Conservation (phyloP, 2,329 filamentous ascomycete species). For the Metarhizium rileyi region DNA sequence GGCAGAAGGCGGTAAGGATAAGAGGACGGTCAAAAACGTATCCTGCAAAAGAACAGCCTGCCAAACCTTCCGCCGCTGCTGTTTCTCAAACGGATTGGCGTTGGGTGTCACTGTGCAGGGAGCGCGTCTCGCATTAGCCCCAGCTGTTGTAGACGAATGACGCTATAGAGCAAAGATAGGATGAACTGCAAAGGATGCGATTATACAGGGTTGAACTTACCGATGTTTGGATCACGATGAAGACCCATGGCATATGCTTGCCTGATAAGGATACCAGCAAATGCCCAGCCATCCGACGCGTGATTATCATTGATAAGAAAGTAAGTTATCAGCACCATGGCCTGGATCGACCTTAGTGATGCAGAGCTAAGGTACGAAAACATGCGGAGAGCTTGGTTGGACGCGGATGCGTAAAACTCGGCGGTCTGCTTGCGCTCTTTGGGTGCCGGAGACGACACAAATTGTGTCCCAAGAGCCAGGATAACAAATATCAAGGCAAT, state of each 20-base stretch:
- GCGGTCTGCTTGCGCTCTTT: slow-evolving; percentile 63
- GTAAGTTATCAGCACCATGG: slow-evolving; percentile 72
- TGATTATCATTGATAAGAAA: slow-evolving; percentile 84
- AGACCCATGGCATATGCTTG: slow-evolving; percentile 76
- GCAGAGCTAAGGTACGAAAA: slow-evolving; percentile 69
- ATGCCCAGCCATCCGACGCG: slow-evolving; percentile 73
- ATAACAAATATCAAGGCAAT: slow-evolving; percentile 68
- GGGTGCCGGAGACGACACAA: slow-evolving; percentile 50
- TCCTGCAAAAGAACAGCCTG: slow-evolving; percentile 74
- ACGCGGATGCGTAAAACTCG: slow-evolving; percentile 72
- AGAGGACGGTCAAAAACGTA: slow-evolving; percentile 68
- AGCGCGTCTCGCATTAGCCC: neutral
- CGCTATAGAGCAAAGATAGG: neutral
- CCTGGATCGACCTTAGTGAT: slow-evolving; percentile 62
- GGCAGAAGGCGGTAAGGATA: slow-evolving; percentile 67
- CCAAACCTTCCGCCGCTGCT: slow-evolving; percentile 71
- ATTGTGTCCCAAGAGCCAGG: slow-evolving; percentile 70
- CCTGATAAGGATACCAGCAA: slow-evolving; percentile 65
- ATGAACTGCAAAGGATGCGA: neutral
- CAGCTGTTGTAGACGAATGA: neutral
- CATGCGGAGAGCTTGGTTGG: slow-evolving; percentile 66
- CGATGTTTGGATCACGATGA: slow-evolving; percentile 69
- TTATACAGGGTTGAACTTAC: slow-evolving; percentile 20
- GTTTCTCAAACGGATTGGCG: slow-evolving; percentile 62
- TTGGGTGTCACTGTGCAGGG: slow-evolving; percentile 46